Conservation (phyloP, 495 filamentous ascomycete genomes). For the Hypomontagnella monticulosa region DNA sequence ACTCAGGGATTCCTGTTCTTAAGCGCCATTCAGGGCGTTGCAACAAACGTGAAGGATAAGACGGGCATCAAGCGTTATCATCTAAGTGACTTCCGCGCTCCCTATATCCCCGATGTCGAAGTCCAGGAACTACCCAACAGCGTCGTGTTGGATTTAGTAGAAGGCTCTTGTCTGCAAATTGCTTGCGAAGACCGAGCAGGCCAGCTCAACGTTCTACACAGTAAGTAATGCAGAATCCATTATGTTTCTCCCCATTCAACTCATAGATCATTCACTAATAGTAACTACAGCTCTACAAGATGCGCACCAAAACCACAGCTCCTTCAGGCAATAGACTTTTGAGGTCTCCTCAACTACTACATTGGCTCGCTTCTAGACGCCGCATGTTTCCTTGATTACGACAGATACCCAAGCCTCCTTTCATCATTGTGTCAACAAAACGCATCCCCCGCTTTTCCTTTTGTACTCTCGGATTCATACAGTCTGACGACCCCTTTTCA, state of each 20-base stretch:
- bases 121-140: constrained; percentile 88
- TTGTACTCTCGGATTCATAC: constrained; percentile 36
- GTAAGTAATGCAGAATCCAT: constrained; percentile 57
- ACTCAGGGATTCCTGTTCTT: constrained; percentile 79
- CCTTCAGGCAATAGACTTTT: constrained; percentile 48
- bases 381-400: constrained; percentile 38
- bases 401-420: constrained; percentile 46
- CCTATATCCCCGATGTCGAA: constrained; percentile 86
- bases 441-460: constrained; percentile 45
- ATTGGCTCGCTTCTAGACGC: constrained; percentile 14
- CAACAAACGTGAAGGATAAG: constrained; percentile 47
- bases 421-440: constrained; percentile 23
- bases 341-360: constrained; percentile 2
- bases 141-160: constrained; percentile 82
- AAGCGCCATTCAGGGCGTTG: constrained; percentile 60
- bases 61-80: constrained; percentile 74
- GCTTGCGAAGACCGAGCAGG: constrained; percentile 82
- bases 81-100: constrained; percentile 79
- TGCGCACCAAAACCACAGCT: constrained; percentile 55
- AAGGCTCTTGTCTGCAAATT: constrained; percentile 84
- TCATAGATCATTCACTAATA: constrained; percentile 26
- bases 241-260: neutral
- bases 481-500: constrained; percentile 34
- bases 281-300: constrained; percentile 55
- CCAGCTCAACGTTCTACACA: constrained; percentile 71